Evolutionary conservation across 371 early-diverging fungal species (phyloP).

Genomic region (Funneliformis caledonium): DNA sequence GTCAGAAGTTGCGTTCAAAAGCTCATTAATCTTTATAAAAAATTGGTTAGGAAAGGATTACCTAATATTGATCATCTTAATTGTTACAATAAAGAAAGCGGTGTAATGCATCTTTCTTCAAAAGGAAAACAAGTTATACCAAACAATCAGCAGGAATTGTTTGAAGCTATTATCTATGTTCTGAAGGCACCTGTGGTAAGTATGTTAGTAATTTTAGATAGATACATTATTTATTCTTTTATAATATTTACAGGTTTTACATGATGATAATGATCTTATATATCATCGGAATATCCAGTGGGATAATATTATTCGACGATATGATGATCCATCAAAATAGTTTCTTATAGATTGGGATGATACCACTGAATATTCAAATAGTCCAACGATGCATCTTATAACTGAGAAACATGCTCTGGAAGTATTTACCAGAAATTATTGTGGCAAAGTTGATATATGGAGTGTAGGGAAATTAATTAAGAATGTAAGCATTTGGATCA

Average conservation of each 20-base stretch:
- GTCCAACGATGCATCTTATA: background rate
- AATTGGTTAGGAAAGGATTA: background rate
- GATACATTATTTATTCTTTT: background rate
- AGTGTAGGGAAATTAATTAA: background rate
- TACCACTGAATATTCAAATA: background rate
- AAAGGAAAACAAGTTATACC: background rate
- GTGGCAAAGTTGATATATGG: background rate
- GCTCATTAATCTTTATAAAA: background rate
- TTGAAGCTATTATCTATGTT: conserved; percentile 16
- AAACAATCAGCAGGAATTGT: background rate
- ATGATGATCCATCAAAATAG: background rate
- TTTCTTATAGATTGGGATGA: conserved; percentile 11
- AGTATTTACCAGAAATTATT: background rate
- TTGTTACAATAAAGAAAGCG: background rate
- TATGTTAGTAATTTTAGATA: background rate
- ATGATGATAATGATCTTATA: background rate
- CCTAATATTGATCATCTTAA: conserved; percentile 17
- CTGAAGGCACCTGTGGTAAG: background rate
- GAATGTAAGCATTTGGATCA: background rate
- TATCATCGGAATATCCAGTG: conserved; percentile 11
- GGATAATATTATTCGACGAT: background rate
- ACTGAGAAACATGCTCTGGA: background rate
- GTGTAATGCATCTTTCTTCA: background rate
- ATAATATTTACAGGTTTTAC: conserved; percentile 9
- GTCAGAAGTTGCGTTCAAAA: background rate